Evolutionary conservation across 495 filamentous ascomycete genomes (phyloP).

Genomic region (Pyrenula aspistea): DNA sequence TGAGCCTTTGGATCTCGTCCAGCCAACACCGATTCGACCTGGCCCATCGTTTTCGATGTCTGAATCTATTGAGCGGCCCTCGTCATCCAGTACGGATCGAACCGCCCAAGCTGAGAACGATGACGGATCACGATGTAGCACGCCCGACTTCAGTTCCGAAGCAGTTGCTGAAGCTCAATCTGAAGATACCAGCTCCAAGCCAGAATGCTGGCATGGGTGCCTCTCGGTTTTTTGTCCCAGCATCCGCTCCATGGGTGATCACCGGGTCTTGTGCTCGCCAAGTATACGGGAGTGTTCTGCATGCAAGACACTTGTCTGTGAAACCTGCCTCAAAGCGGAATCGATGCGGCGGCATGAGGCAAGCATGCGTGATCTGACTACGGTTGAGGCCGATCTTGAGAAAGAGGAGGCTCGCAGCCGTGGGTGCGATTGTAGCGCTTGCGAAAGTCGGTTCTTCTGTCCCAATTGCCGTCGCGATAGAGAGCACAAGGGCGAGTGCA

Average conservation of each 20-base stretch:
- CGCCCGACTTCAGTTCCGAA: neutral
- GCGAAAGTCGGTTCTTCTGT: neutral
- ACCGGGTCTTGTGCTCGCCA: neutral
- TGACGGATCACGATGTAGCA: neutral
- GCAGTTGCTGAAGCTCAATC: neutral
- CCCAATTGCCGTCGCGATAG: neutral
- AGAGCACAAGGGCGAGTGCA: neutral
- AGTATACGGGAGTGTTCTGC: neutral
- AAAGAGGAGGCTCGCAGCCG: neutral
- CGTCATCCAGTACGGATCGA: neutral
- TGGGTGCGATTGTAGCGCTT: neutral
- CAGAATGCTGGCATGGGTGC: neutral
- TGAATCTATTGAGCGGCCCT: neutral
- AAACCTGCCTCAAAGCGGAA: neutral
- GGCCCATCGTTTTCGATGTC: neutral
- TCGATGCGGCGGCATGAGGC: neutral
- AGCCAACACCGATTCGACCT: neutral
- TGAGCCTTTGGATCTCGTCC: neutral
- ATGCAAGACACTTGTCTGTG: neutral
- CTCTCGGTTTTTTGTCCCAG: neutral
- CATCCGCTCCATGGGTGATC: neutral
- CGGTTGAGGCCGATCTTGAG: neutral
- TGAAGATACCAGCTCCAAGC: neutral
- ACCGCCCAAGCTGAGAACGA: neutral
- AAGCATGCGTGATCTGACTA: neutral